Base-by-base conservation (phyloP, 306 rosid species). In the Canavalia ensiformis region DNA sequence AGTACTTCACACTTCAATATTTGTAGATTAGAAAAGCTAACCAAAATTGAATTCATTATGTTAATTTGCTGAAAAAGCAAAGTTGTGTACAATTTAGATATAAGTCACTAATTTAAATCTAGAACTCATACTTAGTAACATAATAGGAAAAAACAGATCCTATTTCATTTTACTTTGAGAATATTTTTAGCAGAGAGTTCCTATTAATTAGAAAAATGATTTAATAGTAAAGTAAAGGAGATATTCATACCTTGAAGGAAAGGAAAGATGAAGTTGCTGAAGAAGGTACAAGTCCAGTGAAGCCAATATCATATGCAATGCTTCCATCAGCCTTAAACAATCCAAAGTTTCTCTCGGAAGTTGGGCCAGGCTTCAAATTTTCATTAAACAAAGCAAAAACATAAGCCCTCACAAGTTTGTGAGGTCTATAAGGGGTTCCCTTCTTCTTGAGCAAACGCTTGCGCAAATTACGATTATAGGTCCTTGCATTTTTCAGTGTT, bases 281-380 rank as follows among this genome's bases (percentile, higher is more conserved):
- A 30, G 94, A 91, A 72, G 92, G 46, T 25, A 55, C 82, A 71
- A 95, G 94, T 29, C 99, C 99, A 4, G 92, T 88, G 75, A 95
- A 92, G 10, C 99, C 97, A 58, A 95, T 91, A 77, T 95, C 84
- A 80, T 91, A 92, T 5, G 99, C 56, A 81, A 92, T 90, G 82
- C 99, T 95, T 49, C 99, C 99, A 84, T 95, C 99, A 35, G 92
- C 80, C 66, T 90, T 95, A 72, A 95, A 95, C 88, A 95, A 77
- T 33, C 99, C 99, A 34, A 95, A 95, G 84, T 95, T 90, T 84
- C 97, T 92, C 84, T 95, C 99, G 0, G 99, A 95, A 0, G 95
- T 91, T 6, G 97, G 99, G 2, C 99, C 99, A 0, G 93, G 89
- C 34, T 95, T 95, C 86, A 90, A 87, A 72, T 95, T 91, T 86